These are phyloP conservation scores for Ogataea degrootiae DNA, from an alignment of 805 yeast species.

Conservation along the genomic window DNA sequence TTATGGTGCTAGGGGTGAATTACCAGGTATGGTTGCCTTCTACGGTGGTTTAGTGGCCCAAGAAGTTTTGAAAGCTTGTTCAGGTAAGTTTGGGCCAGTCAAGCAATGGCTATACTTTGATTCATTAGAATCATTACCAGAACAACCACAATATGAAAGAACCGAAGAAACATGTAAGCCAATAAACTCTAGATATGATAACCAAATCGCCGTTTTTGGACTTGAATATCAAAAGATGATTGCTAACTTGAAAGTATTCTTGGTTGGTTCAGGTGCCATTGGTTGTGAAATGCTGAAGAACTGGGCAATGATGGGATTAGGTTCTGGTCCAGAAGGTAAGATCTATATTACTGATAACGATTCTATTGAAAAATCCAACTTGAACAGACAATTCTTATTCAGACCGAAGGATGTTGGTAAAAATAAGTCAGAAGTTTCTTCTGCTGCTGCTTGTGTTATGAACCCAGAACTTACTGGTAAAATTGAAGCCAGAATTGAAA, in stretches of 20 bases:
- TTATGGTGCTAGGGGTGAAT: conserved; percentile 85
- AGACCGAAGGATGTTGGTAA: conserved; percentile 92
- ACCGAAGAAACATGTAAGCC: conserved; percentile 71
- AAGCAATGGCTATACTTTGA: conserved; percentile 92
- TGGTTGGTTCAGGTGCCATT: conserved; percentile 97
- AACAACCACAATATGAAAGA: conserved; percentile 51
- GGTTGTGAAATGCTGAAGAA: conserved; percentile 98
- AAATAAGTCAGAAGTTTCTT: conserved; percentile 87
- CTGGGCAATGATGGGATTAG: conserved; percentile 97
- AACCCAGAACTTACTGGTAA: conserved; percentile 79
- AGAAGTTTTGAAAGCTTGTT: conserved; percentile 90
- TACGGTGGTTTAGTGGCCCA: conserved; percentile 95
- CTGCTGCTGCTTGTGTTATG: conserved; percentile 76
- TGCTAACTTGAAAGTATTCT: conserved; percentile 74
- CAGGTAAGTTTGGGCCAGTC: conserved; percentile 92
- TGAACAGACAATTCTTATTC: conserved; percentile 94
- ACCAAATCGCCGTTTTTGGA: conserved; percentile 95
- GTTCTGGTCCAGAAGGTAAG: conserved; percentile 84
- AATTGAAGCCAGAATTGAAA: conserved; percentile 72
- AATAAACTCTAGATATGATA: conserved; percentile 78
- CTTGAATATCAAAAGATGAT: conserved; percentile 65
- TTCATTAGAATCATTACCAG: conserved; percentile 86
- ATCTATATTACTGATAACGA: conserved; percentile 90
- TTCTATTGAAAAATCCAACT: conserved; percentile 89
- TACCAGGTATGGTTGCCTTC: conserved; percentile 85